Conservation (phyloP, 768 basidiomycete genomes). For the Guyanaporus albipodus region DNA sequence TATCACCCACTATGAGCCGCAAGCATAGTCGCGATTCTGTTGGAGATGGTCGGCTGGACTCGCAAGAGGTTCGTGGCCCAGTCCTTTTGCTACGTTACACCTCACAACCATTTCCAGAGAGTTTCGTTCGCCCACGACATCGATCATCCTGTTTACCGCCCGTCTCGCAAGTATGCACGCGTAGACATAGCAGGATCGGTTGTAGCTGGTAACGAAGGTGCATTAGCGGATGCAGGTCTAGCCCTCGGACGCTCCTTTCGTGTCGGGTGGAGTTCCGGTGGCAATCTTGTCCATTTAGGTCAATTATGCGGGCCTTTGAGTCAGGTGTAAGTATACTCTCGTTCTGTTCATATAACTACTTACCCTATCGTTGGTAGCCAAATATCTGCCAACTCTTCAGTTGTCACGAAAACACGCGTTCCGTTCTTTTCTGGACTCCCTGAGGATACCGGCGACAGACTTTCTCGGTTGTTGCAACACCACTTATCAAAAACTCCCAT, state of each 20-base stretch:
- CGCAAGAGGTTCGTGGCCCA: conserved; percentile 50
- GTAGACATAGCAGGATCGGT: conserved; percentile 67
- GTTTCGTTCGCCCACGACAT: conserved; percentile 75
- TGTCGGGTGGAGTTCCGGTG: conserved; percentile 86
- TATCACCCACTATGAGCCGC: conserved; percentile 43
- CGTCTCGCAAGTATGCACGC: conserved; percentile 77
- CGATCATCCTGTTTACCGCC: conserved; percentile 62
- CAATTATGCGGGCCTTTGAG: conserved; percentile 57
- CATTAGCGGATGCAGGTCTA: conserved; percentile 76
- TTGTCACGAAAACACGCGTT: conserved; percentile 48
- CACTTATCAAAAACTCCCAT: conserved; percentile 75
- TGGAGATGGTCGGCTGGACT: conserved; percentile 61
- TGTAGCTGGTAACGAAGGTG: conserved; percentile 59
- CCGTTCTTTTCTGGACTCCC: conserved; percentile 36
- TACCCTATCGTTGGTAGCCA: conserved; percentile 34
- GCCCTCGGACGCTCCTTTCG: conserved; percentile 84
- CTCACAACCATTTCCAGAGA: conserved; percentile 43
- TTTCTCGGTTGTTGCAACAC: conserved; percentile 66
- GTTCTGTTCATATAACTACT: conserved; percentile 2
- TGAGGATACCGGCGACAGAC: conserved; percentile 37
- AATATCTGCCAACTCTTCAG: conserved; percentile 58
- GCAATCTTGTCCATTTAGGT: conserved; percentile 74
- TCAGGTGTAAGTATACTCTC: conserved; percentile 44
- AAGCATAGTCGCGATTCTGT: conserved; percentile 81
- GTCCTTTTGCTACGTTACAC: neutral